These are phyloP conservation scores for Ligustrum vulgare DNA, from an alignment of 257 asterid species.

Conservation along the genomic window DNA sequence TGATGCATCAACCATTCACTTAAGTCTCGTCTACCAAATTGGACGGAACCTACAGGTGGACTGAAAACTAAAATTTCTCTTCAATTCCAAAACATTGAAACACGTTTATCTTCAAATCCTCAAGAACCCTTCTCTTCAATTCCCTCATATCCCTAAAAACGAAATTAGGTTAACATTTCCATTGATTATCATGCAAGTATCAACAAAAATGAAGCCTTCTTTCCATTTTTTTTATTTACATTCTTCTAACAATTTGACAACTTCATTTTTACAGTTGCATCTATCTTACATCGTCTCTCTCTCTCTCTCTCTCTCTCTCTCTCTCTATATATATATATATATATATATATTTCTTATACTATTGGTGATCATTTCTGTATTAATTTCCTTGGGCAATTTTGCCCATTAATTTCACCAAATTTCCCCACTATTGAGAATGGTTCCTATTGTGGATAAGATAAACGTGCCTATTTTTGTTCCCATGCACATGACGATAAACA, in stretches of 20 bases:
- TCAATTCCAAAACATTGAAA: too few relatives aligned
- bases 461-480: constrained; percentile 37
- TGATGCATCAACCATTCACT: too few relatives aligned
- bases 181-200: constrained; percentile 23
- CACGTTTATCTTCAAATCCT: too few relatives aligned
- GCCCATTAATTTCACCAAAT: not conserved
- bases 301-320: too few relatives aligned
- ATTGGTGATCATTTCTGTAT: not conserved
- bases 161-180: constrained; percentile 20
- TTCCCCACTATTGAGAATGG: constrained; percentile 45
- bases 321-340: too few relatives aligned
- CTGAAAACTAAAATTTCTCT: too few relatives aligned
- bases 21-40: too few relatives aligned
- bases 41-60: too few relatives aligned
- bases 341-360: not conserved
- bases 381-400: not conserved
- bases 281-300: constrained; percentile 29
- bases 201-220: constrained; percentile 37
- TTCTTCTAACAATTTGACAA: too few relatives aligned
- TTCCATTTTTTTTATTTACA: too few relatives aligned
- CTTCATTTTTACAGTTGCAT: constrained; percentile 24
- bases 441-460: constrained; percentile 53
- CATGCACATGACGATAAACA: constrained; percentile 31
- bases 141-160: not conserved
- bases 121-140: too few relatives aligned